Evolutionary conservation across 1,139 yeast genomes (phyloP).

Genomic region (Sugiyamaella paludigena): DNA sequence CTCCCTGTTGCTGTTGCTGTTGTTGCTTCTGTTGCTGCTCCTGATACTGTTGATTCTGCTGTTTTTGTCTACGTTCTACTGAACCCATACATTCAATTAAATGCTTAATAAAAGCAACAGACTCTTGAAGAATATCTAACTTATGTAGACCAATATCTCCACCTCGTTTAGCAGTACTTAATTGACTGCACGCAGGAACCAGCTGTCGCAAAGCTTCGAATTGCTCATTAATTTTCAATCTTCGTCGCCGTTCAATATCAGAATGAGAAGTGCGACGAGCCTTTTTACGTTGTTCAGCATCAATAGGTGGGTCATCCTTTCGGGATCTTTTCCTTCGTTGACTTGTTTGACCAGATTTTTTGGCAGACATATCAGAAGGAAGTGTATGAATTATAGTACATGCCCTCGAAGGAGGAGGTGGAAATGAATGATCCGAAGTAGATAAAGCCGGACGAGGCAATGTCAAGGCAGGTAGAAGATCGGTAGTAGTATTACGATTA

Average conservation of each 20-base stretch:
- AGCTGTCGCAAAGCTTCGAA: slow-evolving; percentile 75
- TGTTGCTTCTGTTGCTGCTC: background rate
- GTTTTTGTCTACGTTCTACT: slow-evolving; percentile 20
- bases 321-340: slow-evolving; percentile 9
- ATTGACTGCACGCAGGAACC: slow-evolving; percentile 70
- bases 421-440: slow-evolving; percentile 12
- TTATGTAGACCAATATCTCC: slow-evolving; percentile 69
- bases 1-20: background rate
- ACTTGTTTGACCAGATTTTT: background rate
- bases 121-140: slow-evolving; percentile 72
- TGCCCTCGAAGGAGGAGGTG: slow-evolving; percentile 24
- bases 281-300: slow-evolving; percentile 21
- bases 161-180: slow-evolving; percentile 34
- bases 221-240: slow-evolving; percentile 77
- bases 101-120: slow-evolving; percentile 75
- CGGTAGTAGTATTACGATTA: background rate
- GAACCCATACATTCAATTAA: slow-evolving; percentile 44
- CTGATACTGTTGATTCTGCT: background rate
- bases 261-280: slow-evolving; percentile 68
- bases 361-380: slow-evolving; percentile 12
- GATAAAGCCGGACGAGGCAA: slow-evolving; percentile 14
- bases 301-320: slow-evolving; percentile 16
- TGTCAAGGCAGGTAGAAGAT: slow-evolving; percentile 12
- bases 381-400: slow-evolving; percentile 23
- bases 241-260: slow-evolving; percentile 73